Evolutionary conservation across 805 yeast genomes (phyloP).

Genomic region (Sugiyamaella smithiae): DNA sequence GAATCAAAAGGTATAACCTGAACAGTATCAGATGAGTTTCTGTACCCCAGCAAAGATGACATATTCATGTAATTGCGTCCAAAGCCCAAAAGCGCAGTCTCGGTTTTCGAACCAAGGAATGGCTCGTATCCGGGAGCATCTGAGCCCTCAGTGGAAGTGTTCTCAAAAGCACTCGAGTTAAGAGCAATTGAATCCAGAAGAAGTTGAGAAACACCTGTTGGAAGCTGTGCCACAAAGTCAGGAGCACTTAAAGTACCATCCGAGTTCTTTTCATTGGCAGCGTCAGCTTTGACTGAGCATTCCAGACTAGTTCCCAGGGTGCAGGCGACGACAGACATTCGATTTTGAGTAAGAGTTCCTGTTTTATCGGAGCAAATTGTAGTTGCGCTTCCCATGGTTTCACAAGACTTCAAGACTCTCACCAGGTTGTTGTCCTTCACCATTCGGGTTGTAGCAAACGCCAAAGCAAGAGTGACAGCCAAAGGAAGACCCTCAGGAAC

Average conservation of each 20-base stretch:
- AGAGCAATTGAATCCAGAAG: slow-evolving; percentile 59
- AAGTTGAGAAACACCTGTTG: slow-evolving; percentile 20
- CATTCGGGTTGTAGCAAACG: slow-evolving; percentile 98
- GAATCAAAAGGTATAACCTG: slow-evolving; percentile 91
- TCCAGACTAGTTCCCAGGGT: slow-evolving; percentile 52
- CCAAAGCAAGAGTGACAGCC: slow-evolving; percentile 94
- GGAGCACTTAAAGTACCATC: slow-evolving; percentile 2
- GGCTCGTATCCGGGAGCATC: slow-evolving; percentile 46
- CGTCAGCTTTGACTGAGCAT: slow-evolving; percentile 46
- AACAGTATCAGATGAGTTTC: slow-evolving; percentile 46
- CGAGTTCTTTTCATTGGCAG: background rate
- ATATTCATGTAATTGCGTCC: slow-evolving; percentile 55
- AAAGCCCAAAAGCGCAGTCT: slow-evolving; percentile 74
- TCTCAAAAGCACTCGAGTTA: slow-evolving; percentile 90
- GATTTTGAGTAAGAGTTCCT: slow-evolving; percentile 92
- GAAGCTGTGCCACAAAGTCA: slow-evolving; percentile 13
- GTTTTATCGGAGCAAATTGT: slow-evolving; percentile 97
- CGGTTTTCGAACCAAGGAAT: slow-evolving; percentile 91
- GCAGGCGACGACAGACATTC: slow-evolving; percentile 86
- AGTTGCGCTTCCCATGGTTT: slow-evolving; percentile 98
- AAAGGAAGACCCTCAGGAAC: slow-evolving; percentile 99
- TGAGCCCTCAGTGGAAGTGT: slow-evolving; percentile 33
- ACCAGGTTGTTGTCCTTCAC: slow-evolving; percentile 93
- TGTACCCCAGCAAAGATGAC: slow-evolving; percentile 46
- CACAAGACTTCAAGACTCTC: slow-evolving; percentile 91